These are phyloP conservation scores for Lepidium africanum DNA, from an alignment of 345 rosid genomes.

Conservation along the genomic window DNA sequence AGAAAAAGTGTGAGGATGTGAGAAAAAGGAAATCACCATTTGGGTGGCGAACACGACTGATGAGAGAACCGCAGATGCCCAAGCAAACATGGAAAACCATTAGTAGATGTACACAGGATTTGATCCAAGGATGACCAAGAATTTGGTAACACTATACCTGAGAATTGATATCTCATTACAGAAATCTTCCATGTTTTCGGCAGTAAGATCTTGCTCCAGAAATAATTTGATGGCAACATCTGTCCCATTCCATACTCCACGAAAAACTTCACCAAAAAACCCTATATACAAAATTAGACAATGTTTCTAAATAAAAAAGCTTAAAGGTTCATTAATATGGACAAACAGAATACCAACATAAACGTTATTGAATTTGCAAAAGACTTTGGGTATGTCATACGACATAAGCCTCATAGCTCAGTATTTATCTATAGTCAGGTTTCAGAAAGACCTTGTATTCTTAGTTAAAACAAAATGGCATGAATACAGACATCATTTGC, in stretches of 20 bases:
- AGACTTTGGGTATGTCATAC: background rate
- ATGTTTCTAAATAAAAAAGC: background rate
- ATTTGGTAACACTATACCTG: conserved; percentile 41
- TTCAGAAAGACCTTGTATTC: background rate
- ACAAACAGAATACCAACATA: background rate
- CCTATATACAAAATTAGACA: conserved; percentile 34
- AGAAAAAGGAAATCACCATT: conserved; percentile 51
- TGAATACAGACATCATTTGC: background rate
- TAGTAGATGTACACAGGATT: conserved; percentile 25
- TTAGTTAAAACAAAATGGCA: background rate
- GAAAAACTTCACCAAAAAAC: conserved; percentile 97
- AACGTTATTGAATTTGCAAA: background rate
- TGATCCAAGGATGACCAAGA: conserved; percentile 22
- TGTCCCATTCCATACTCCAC: conserved; percentile 98
- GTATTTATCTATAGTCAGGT: background rate
- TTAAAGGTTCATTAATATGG: background rate
- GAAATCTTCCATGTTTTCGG: conserved; percentile 98
- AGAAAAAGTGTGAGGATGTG: background rate
- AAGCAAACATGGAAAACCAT: conserved; percentile 20
- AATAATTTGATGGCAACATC: conserved; percentile 97
- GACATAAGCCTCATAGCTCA: background rate
- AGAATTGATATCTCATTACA: conserved; percentile 97
- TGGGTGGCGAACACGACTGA: conserved; percentile 96
- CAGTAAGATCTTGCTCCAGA: conserved; percentile 94
- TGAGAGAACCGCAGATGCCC: conserved; percentile 31